Evolutionary conservation across 1,284 basidiomycete species (phyloP).

Genomic region (Coniophora puteana): DNA sequence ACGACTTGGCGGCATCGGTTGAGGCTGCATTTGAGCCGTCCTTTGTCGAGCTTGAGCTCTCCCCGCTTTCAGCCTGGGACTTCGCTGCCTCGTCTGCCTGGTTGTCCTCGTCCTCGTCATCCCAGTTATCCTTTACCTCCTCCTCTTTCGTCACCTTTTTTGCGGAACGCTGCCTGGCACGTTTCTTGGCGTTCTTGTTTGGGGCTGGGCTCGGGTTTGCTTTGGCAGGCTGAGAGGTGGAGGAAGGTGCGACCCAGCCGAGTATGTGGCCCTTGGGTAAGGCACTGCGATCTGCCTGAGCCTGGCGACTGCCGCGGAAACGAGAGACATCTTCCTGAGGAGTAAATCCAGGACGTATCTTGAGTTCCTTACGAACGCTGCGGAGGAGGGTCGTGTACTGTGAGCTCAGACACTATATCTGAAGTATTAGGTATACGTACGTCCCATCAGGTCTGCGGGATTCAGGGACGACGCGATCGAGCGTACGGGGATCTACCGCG

Average conservation of each 20-base stretch:
- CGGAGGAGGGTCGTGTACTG: conserved; percentile 4
- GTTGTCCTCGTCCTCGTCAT: conserved; percentile 59
- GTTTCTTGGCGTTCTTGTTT: conserved; percentile 73
- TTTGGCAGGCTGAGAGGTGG: conserved; percentile 26
- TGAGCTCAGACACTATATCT: background rate
- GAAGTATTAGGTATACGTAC: conserved; percentile 48
- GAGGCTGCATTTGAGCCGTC: conserved; percentile 2
- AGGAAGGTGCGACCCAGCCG: conserved; percentile 69
- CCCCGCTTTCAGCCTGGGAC: too few relatives aligned
- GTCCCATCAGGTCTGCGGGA: conserved; percentile 83
- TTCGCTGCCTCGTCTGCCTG: conserved; percentile 10
- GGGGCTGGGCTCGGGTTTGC: conserved; percentile 30
- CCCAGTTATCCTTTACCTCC: conserved; percentile 67
- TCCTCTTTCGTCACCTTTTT: conserved; percentile 50
- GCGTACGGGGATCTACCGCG: conserved; percentile 74
- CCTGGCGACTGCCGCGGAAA: conserved; percentile 77
- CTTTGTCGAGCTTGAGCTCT: background rate
- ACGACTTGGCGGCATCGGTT: conserved; percentile 4
- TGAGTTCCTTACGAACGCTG: conserved; percentile 87
- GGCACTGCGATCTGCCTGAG: conserved; percentile 58
- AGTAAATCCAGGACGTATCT: conserved; percentile 90
- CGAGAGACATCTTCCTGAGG: conserved; percentile 90
- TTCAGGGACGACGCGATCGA: conserved; percentile 86
- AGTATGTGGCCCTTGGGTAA: conserved; percentile 75
- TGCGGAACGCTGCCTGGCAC: conserved; percentile 71